Percentiles rank a stretch among this genome's conserved stretches.
These are phyloP conservation scores for Globisporangium polare DNA, from an alignment of 352 stramenopile species.

Conservation along the genomic window DNA sequence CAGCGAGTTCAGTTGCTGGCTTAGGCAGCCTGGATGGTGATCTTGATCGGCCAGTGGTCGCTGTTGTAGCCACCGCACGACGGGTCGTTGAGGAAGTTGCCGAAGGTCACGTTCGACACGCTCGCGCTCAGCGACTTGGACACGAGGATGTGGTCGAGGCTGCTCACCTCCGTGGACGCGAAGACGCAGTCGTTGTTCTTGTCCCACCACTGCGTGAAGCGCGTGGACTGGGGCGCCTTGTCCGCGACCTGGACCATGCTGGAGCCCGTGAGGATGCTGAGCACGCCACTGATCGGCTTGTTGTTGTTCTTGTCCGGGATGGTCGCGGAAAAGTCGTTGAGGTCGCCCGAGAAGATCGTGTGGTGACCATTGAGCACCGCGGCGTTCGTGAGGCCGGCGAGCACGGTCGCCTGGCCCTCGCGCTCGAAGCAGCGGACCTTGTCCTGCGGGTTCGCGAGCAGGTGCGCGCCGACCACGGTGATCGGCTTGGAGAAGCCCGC, in stretches of 20 bases:
- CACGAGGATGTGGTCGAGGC: slow-evolving; percentile 59
- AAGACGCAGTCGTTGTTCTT: slow-evolving; percentile 61
- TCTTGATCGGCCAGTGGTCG: slow-evolving; percentile 51
- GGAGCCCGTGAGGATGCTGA: slow-evolving; percentile 40
- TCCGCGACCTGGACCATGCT: slow-evolving; percentile 44
- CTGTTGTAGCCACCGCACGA: slow-evolving; percentile 57
- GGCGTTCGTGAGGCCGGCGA: slow-evolving; percentile 36
- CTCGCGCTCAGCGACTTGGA: slow-evolving; percentile 40
- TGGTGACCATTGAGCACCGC: slow-evolving; percentile 42
- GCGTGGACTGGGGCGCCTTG: slow-evolving; percentile 31
- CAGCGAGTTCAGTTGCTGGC: not conserved
- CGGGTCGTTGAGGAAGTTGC: slow-evolving; percentile 44
- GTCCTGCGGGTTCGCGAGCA: slow-evolving; percentile 56
- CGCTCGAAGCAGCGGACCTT: slow-evolving; percentile 54
- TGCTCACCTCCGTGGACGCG: slow-evolving; percentile 41
- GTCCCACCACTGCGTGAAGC: slow-evolving; percentile 64
- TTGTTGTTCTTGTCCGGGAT: slow-evolving; percentile 64
- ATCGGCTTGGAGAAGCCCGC: slow-evolving; percentile 60
- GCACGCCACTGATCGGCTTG: slow-evolving; percentile 45
- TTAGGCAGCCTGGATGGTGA: slow-evolving; percentile 24
- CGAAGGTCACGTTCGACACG: slow-evolving; percentile 41
- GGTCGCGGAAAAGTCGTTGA: slow-evolving; percentile 59
- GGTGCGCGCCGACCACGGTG: slow-evolving; percentile 57
- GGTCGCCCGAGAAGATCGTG: slow-evolving; percentile 59
- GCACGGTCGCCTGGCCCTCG: slow-evolving; percentile 56